These are phyloP conservation scores for Podospora sp. DNA, from an alignment of 495 filamentous ascomycete genomes.

Conservation along the genomic window DNA sequence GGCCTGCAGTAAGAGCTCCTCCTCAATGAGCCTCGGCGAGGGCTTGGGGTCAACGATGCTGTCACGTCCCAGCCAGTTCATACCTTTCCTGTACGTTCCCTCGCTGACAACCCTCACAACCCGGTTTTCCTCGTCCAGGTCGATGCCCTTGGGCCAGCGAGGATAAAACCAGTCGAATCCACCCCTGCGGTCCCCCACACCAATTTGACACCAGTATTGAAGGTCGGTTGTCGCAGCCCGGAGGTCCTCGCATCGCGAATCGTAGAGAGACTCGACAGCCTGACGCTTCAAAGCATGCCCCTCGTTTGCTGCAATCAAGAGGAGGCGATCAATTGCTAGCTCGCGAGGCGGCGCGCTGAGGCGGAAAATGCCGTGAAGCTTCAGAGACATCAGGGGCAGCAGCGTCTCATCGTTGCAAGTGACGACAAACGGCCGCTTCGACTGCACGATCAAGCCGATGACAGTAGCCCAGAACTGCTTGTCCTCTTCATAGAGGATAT, in stretches of 20 bases:
- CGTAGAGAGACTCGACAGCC: slow-evolving; percentile 69
- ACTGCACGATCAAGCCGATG: slow-evolving; percentile 72
- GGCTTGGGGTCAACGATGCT: slow-evolving; percentile 28
- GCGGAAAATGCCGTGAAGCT: slow-evolving; percentile 85
- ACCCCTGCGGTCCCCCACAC: slow-evolving; percentile 82
- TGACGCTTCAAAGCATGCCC: slow-evolving; percentile 77
- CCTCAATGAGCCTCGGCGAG: slow-evolving; percentile 40
- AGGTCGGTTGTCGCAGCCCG: slow-evolving; percentile 83
- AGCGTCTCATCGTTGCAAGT: slow-evolving; percentile 89
- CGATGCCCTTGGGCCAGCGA: slow-evolving; percentile 68
- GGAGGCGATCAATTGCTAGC: slow-evolving; percentile 74
- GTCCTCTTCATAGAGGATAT: slow-evolving; percentile 92
- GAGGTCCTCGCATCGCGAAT: slow-evolving; percentile 67
- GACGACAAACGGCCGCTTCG: slow-evolving; percentile 88
- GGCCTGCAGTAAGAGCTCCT: slow-evolving; percentile 55
- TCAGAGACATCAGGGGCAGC: slow-evolving; percentile 69
- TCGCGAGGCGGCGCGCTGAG: slow-evolving; percentile 68
- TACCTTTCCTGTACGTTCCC: slow-evolving; percentile 72
- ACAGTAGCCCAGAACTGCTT: slow-evolving; percentile 91
- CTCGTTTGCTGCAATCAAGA: slow-evolving; percentile 85
- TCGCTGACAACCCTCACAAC: slow-evolving; percentile 79
- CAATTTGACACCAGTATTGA: slow-evolving; percentile 96
- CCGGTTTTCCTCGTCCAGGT: slow-evolving; percentile 66
- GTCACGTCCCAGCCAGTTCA: slow-evolving; percentile 76
- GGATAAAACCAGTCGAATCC: slow-evolving; percentile 89